These are phyloP conservation scores for Fusarium mangiferae DNA, from an alignment of 2,329 filamentous ascomycete genomes.

Conservation along the genomic window DNA sequence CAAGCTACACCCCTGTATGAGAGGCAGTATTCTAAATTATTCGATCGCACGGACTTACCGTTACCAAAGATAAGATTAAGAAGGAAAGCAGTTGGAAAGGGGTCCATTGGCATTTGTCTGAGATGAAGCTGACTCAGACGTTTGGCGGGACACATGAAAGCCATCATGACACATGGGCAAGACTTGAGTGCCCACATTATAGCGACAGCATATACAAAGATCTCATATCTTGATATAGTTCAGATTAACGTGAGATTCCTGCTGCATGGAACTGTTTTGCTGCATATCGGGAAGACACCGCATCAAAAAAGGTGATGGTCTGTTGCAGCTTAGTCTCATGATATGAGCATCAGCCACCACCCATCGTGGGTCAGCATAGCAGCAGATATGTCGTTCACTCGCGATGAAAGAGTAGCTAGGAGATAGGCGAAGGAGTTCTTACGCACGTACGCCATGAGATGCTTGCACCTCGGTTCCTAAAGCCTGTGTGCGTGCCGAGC, in stretches of 20 bases:
- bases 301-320: not conserved
- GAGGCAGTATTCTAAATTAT: fast-evolving
- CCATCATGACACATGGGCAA: not conserved
- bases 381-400: fast-evolving
- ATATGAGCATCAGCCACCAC: not conserved
- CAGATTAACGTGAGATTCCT: fast-evolving
- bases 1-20: not conserved
- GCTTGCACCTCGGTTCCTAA: not conserved
- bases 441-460: fast-evolving
- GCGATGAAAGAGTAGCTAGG: too few species aligned
- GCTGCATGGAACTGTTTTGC: fast-evolving
- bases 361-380: not conserved
- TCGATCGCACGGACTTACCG: fast-evolving
- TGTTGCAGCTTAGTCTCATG: not conserved
- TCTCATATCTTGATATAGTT: fast-evolving
- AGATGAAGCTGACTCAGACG: not conserved
- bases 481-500: not conserved
- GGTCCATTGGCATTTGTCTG: fast-evolving
- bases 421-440: fast-evolving
- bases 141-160: not conserved
- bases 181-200: fast-evolving
- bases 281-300: too few species aligned
- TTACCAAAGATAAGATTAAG: fast-evolving
- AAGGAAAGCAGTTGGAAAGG: fast-evolving
- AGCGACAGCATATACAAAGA: fast-evolving